Conservation (phyloP, 768 basidiomycete genomes). For the Mrakia hoshinonis region DNA sequence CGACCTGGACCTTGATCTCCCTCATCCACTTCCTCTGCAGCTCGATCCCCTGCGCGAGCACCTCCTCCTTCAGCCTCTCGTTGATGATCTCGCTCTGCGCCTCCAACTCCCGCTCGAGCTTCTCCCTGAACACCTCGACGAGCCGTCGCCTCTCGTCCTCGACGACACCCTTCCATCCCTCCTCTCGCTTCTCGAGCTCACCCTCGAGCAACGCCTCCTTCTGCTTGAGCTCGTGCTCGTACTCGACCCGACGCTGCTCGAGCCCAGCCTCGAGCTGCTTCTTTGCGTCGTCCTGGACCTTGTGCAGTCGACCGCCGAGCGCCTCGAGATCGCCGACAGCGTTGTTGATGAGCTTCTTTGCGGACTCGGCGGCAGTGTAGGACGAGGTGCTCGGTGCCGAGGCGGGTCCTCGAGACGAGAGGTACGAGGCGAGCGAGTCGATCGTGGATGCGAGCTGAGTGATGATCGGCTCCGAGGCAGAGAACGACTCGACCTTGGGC, state of each 20-base stretch:
- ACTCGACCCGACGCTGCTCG: conserved; percentile 64
- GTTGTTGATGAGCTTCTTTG: conserved; percentile 62
- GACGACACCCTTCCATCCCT: conserved; percentile 71
- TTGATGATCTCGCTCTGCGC: conserved; percentile 89
- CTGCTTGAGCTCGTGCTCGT: conserved; percentile 51
- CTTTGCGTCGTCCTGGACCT: conserved; percentile 67
- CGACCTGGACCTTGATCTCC: conserved; percentile 89
- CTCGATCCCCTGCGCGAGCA: conserved; percentile 93
- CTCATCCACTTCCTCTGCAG: conserved; percentile 93
- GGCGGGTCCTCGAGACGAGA: conserved; percentile 48
- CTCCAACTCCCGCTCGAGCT: conserved; percentile 72
- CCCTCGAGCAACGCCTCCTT: conserved; percentile 65
- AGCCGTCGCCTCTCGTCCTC: conserved; percentile 67
- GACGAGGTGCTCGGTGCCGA: conserved; percentile 44
- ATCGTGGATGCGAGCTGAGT: conserved; percentile 85
- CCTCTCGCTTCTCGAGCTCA: conserved; percentile 73
- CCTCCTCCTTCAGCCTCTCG: conserved; percentile 85
- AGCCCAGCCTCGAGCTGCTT: conserved; percentile 51
- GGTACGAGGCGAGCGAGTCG: conserved; percentile 76
- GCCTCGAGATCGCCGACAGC: conserved; percentile 73
- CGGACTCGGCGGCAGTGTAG: conserved; percentile 52
- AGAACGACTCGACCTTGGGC: conserved; percentile 64
- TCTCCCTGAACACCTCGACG: conserved; percentile 70
- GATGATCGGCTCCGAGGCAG: conserved; percentile 79
- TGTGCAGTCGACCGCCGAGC: conserved; percentile 66